Evolutionary conservation across 176 grass and related monocot species (phyloP).

Genomic region (Echinochloa phyllopogon): DNA sequence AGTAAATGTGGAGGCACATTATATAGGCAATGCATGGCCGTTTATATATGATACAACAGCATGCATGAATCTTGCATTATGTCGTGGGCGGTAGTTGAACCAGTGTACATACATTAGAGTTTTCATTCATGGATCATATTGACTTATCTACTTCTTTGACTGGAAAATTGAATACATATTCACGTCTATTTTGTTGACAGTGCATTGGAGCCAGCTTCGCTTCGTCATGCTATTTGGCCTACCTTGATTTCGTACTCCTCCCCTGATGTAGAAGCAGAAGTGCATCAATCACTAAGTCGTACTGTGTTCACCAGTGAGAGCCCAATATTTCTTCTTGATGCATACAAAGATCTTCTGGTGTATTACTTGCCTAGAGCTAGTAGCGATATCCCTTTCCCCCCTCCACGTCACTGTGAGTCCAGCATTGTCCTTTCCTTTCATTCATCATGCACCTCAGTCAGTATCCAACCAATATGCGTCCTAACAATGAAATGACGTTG

Average conservation of each 20-base stretch:
- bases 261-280: constrained; percentile 71
- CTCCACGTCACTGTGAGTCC: constrained; percentile 79
- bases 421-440: constrained; percentile 18
- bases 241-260: constrained; percentile 76
- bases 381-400: constrained; percentile 75
- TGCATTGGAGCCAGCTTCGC: constrained; percentile 70
- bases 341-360: constrained; percentile 78
- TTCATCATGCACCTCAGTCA: constrained; percentile 4
- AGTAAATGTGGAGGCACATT: background rate
- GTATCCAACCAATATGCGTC: background rate
- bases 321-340: constrained; percentile 91
- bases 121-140: background rate
- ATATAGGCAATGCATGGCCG: background rate
- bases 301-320: constrained; percentile 73
- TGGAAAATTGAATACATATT: background rate
- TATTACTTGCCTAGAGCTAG: constrained; percentile 80
- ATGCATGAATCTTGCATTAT: constrained; percentile 17
- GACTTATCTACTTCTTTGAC: constrained; percentile 1
- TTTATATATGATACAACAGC: constrained; percentile 1
- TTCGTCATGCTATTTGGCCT: constrained; percentile 84
- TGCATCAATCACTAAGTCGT: constrained; percentile 68
- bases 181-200: constrained; percentile 55
- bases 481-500: constrained; percentile 29
- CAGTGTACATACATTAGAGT: background rate
- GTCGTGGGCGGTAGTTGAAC: background rate